Evolutionary conservation across 2,329 filamentous ascomycete genomes (phyloP), one percentile per base, ranked within the genome.

Genomic region (Neofusicoccum umdonicola): DNA sequence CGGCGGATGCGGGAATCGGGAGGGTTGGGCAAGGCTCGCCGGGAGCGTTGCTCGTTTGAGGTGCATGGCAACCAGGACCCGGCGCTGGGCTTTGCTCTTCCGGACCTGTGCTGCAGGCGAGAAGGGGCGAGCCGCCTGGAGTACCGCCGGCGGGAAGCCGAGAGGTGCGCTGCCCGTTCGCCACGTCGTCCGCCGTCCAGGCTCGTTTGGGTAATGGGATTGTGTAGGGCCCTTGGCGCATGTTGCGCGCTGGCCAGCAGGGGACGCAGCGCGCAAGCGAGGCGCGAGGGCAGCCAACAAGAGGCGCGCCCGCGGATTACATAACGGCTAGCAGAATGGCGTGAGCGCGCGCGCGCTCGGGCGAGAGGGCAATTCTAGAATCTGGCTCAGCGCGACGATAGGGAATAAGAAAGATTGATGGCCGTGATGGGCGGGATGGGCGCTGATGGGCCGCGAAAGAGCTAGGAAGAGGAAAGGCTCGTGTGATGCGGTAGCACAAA

Each of bases 201-300:
- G 56, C 56, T 60, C 56, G 15, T 60, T 57, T 60, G 56, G 50
- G 56, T 60, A 60, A 60, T 60, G 56, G 56, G 41, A 60, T 60
- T 60, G 56, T 60, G 56, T 60, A 60, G 56, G 56, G 41, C 27
- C 44, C 37, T 63, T 63, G 61, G 48, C 61, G 48, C 48, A 39
- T 37, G 27, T 50, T 13, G 39, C 61, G 61, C 61, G 61, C 50
- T 51, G 60, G 37, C 60, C 60, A 44, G 50, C 61, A 63, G 37
- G 42, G 45, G 34, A 35, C 44, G 44, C 44, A 27, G 57, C 57
- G 31, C 19, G 39, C 54, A 57, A 54, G 50, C 50, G 50, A 51
- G 39, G 12, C 35, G 37, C 19, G 35, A 50, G 60, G 47, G 47
- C 47, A 44, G 22, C 45, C 60, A 62, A 62, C 60, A 17, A 27